These are phyloP conservation scores for Brachypodium distachyon DNA, from an alignment of 202 grass and related monocot genomes.

Conservation along the genomic window DNA sequence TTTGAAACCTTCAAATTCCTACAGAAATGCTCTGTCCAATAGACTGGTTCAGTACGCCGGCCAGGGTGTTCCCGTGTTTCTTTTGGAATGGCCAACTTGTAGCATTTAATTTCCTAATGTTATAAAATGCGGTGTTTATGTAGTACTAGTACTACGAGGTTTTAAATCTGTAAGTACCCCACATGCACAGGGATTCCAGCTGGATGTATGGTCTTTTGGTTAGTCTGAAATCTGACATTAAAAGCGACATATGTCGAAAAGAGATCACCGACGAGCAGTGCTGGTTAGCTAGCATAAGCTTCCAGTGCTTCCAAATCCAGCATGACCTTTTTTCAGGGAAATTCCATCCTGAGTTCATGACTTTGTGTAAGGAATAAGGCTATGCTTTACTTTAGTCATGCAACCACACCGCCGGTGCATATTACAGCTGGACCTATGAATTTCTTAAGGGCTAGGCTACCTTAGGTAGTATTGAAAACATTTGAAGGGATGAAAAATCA, in stretches of 20 bases:
- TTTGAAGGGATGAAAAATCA: neutral
- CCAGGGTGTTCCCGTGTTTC: neutral
- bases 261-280: conserved; percentile 4
- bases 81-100: neutral
- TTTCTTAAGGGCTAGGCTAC: neutral
- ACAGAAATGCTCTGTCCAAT: no score
- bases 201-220: neutral
- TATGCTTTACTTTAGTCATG: neutral
- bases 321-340: no score
- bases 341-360: no score
- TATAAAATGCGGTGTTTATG: neutral
- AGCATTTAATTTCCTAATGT: neutral
- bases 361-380: neutral
- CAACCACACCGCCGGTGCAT: neutral
- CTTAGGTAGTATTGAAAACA: neutral
- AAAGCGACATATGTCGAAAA: neutral
- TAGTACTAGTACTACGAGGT: no score
- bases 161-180: neutral
- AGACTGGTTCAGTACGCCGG: neutral
- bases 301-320: neutral
- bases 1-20: no score
- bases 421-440: neutral
- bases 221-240: neutral
- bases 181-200: neutral
- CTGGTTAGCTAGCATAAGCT: neutral